Evolutionary conservation across 305 asterid species (phyloP).

Genomic region (Coffea humblotiana): DNA sequence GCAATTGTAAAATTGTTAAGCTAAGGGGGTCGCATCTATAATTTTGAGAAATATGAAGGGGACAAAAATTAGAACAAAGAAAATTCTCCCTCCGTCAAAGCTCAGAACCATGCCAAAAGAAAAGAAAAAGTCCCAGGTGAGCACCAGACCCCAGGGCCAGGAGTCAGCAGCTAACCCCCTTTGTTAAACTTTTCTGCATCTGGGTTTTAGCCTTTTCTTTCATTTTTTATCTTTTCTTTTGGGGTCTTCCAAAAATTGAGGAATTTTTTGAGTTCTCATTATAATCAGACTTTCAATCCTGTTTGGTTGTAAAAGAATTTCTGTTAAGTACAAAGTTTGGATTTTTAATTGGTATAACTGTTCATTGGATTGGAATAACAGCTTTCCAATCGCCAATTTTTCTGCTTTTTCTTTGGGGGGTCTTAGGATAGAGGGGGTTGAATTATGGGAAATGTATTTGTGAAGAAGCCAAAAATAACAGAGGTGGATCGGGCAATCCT

Average conservation of each 20-base stretch:
- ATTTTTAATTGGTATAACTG: not conserved
- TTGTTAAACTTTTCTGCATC: not conserved
- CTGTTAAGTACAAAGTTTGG: not conserved
- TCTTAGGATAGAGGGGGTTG: not conserved
- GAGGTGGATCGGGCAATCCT: conserved; percentile 92
- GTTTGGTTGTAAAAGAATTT: not conserved
- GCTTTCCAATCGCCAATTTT: not conserved
- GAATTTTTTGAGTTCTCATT: not conserved
- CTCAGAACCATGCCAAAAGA: too few species aligned
- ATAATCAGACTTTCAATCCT: not conserved
- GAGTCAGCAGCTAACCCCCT: not conserved
- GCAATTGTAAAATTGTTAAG: too few species aligned
- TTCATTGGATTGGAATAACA: not conserved
- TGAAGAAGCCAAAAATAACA: conserved; percentile 88
- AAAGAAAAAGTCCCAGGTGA: not conserved
- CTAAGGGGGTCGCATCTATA: too few species aligned
- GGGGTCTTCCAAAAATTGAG: not conserved
- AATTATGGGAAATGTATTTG: conserved; percentile 82
- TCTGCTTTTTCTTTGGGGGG: not conserved
- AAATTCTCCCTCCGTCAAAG: too few species aligned
- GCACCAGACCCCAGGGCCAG: not conserved
- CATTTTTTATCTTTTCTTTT: too few species aligned
- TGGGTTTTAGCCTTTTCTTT: not conserved
- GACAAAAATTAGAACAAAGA: too few species aligned
- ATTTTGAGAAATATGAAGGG: too few species aligned